These are phyloP conservation scores for Schizosaccharomyces octosporus DNA, from an alignment of 805 yeast genomes.

Conservation along the genomic window DNA sequence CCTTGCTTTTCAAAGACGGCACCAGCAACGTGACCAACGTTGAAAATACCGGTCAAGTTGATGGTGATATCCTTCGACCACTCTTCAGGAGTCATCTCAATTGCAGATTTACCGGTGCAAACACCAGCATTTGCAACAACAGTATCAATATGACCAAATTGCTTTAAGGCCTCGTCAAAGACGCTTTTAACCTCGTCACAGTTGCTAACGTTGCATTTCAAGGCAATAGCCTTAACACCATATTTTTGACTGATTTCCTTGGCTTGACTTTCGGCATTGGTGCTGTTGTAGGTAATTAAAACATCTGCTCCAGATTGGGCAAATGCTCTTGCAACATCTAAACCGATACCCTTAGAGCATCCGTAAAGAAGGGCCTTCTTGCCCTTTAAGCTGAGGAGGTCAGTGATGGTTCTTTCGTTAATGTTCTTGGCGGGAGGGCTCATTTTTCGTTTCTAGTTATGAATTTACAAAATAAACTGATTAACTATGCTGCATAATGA, in stretches of 20 bases:
- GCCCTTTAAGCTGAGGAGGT: conserved; percentile 54
- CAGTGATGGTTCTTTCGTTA: conserved; percentile 19
- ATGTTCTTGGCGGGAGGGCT: background rate
- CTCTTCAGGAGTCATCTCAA: conserved; percentile 38
- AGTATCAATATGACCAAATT: conserved; percentile 59
- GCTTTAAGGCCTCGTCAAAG: conserved; percentile 27
- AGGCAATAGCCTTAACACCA: conserved; percentile 37
- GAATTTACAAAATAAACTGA: too few relatives aligned
- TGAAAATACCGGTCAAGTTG: conserved; percentile 41
- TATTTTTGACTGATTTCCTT: conserved; percentile 28
- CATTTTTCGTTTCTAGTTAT: background rate
- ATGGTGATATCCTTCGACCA: conserved; percentile 41
- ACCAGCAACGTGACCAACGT: conserved; percentile 42
- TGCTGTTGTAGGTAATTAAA: conserved; percentile 19
- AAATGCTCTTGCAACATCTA: conserved; percentile 55
- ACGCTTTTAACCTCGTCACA: conserved; percentile 23
- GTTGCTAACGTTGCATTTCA: conserved; percentile 34
- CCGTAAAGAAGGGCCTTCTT: conserved; percentile 73
- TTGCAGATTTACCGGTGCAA: conserved; percentile 44
- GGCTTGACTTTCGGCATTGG: conserved; percentile 33
- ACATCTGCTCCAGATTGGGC: conserved; percentile 57
- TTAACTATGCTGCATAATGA: too few relatives aligned
- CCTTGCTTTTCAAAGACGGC: conserved; percentile 50
- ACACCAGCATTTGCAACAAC: conserved; percentile 75
- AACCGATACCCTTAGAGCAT: conserved; percentile 63